These are phyloP conservation scores for Pelargonium cotyledonis DNA, from an alignment of 441 rosid species.

Conservation along the genomic window DNA sequence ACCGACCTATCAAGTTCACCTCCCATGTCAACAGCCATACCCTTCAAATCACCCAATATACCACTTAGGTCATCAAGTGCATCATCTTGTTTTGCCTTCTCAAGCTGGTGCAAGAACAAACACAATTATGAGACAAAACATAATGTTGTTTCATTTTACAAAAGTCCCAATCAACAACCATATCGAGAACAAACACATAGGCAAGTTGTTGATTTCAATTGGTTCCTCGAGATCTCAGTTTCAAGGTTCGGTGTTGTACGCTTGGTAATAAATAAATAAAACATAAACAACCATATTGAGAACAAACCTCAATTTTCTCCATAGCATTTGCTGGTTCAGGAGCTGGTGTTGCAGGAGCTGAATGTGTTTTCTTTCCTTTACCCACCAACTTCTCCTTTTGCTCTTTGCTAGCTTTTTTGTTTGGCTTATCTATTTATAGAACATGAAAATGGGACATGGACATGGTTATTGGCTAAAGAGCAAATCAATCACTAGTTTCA, in stretches of 20 bases:
- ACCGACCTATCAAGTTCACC: slow-evolving; percentile 51
- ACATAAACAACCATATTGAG: no score
- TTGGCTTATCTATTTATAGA: slow-evolving; percentile 33
- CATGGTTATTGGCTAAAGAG: neutral
- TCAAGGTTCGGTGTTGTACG: no score
- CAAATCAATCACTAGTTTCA: neutral
- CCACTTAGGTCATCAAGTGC: slow-evolving; percentile 51
- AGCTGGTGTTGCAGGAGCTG: slow-evolving; percentile 29
- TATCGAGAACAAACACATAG: no score
- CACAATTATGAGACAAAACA: neutral
- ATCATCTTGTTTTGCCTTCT: slow-evolving; percentile 59
- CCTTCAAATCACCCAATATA: slow-evolving; percentile 59
- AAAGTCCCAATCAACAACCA: neutral
- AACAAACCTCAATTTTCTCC: slow-evolving; percentile 59
- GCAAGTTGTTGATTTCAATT: no score
- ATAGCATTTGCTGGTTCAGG: slow-evolving; percentile 41
- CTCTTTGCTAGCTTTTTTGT: slow-evolving; percentile 32
- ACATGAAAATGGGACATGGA: neutral
- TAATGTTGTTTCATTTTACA: neutral
- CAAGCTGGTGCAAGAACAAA: slow-evolving; percentile 28
- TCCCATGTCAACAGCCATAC: slow-evolving; percentile 74
- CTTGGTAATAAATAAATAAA: no score
- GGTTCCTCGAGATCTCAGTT: no score
- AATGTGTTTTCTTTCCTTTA: slow-evolving; percentile 13
- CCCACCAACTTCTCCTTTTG: slow-evolving; percentile 44